These are phyloP conservation scores for Teunomyces stri DNA, from an alignment of 805 yeast species.

Conservation along the genomic window DNA sequence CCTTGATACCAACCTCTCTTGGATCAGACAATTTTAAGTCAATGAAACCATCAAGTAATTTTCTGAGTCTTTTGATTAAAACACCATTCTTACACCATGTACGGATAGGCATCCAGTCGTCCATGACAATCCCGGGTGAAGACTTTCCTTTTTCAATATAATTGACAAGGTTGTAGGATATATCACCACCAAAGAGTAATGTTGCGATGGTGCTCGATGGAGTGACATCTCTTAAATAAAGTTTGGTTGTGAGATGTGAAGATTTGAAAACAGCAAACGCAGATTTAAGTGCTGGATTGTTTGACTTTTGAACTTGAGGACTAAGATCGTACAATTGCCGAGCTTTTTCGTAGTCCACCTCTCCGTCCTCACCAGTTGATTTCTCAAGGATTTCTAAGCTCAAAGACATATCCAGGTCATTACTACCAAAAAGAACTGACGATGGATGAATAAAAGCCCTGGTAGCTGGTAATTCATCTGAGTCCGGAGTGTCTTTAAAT, in stretches of 20 bases:
- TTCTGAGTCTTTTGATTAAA: slow-evolving; percentile 66
- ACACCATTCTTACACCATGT: slow-evolving; percentile 97
- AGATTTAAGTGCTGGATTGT: slow-evolving; percentile 38
- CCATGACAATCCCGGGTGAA: slow-evolving; percentile 82
- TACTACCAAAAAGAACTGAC: slow-evolving; percentile 61
- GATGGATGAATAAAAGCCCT: slow-evolving; percentile 88
- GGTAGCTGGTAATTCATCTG: slow-evolving; percentile 47
- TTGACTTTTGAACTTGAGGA: slow-evolving; percentile 32
- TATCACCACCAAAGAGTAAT: slow-evolving; percentile 77
- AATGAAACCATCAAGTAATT: slow-evolving; percentile 64
- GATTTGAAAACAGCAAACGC: slow-evolving; percentile 64
- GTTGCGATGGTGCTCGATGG: slow-evolving; percentile 74
- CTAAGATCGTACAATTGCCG: slow-evolving; percentile 38
- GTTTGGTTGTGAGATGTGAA: slow-evolving; percentile 62
- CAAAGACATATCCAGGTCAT: slow-evolving; percentile 19
- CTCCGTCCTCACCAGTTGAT: slow-evolving; percentile 37
- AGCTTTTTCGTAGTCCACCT: slow-evolving; percentile 32
- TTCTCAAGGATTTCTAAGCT: slow-evolving; percentile 11
- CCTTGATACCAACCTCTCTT: slow-evolving; percentile 9
- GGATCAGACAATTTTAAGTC: slow-evolving; percentile 52
- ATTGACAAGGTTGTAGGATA: slow-evolving; percentile 53
- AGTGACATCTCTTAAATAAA: slow-evolving; percentile 72
- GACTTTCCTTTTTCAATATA: slow-evolving; percentile 44
- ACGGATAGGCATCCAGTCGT: slow-evolving; percentile 83
- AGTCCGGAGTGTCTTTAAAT: slow-evolving; percentile 21